These are phyloP conservation scores for Serendipita sp. DNA, from an alignment of 768 basidiomycete species.

Conservation along the genomic window DNA sequence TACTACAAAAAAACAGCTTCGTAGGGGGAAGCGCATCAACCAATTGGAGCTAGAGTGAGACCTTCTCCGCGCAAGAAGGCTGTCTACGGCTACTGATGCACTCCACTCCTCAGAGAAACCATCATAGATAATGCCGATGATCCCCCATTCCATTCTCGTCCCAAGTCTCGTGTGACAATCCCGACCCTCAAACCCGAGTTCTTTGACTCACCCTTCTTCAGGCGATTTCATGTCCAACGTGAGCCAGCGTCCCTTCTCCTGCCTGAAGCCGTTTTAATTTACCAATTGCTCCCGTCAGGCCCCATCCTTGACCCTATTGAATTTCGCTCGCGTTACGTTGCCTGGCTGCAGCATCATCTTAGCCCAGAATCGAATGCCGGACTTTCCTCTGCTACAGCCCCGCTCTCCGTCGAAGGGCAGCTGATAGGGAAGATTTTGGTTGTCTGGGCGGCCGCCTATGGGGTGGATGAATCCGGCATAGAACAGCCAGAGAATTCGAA, in stretches of 20 bases:
- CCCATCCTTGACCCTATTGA: slow-evolving; percentile 73
- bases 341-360: slow-evolving; percentile 31
- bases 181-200: slow-evolving; percentile 64
- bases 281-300: slow-evolving; percentile 29
- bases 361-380: neutral
- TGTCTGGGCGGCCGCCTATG: slow-evolving; percentile 81
- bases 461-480: slow-evolving; percentile 63
- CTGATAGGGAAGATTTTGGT: slow-evolving; percentile 68
- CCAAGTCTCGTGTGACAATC: slow-evolving; percentile 37
- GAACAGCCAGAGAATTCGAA: slow-evolving; percentile 19
- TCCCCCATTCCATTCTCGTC: slow-evolving; percentile 10
- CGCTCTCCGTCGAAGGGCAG: slow-evolving; percentile 55
- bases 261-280: neutral
- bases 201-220: slow-evolving; percentile 73
- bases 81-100: slow-evolving; percentile 7
- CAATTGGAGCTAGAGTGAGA: slow-evolving; percentile 1
- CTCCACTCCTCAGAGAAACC: slow-evolving; percentile 30
- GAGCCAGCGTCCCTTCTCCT: slow-evolving; percentile 14
- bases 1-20: slow-evolving; percentile 61
- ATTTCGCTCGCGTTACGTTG: slow-evolving; percentile 55
- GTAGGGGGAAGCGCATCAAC: slow-evolving; percentile 32
- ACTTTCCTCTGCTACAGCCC: slow-evolving; percentile 28
- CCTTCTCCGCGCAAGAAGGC: neutral
- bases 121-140: slow-evolving; percentile 37
- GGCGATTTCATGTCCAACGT: slow-evolving; percentile 76